Conservation (phyloP, 371 early-diverging fungal genomes). For the Mortierella sp. region DNA sequence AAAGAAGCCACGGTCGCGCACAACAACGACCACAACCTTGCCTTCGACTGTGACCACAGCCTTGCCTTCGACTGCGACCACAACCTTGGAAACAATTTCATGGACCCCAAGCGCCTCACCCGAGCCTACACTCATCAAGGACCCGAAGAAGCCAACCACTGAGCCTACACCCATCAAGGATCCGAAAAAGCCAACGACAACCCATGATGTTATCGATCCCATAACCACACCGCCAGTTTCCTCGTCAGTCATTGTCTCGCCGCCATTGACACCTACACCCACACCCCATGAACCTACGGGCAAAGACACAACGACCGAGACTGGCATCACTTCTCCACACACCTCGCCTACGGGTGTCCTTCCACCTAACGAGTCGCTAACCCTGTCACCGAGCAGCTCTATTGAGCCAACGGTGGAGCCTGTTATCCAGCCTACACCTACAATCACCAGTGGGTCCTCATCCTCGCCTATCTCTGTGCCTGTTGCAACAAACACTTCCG, state of each 20-base stretch:
- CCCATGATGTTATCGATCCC: not conserved
- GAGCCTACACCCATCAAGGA: not conserved
- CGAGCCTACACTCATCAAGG: not conserved
- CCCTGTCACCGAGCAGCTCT: too few relatives aligned
- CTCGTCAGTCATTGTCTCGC: not conserved
- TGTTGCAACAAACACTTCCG: too few relatives aligned
- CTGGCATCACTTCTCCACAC: too few relatives aligned
- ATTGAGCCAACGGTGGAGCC: not conserved
- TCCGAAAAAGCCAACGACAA: not conserved
- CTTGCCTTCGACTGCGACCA: not conserved
- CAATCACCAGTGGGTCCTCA: not conserved
- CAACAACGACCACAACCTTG: not conserved
- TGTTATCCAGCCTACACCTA: not conserved
- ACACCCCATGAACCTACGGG: too few relatives aligned
- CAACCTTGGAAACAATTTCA: not conserved
- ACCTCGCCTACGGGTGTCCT: too few relatives aligned
- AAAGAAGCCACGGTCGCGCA: slow-evolving; percentile 3
- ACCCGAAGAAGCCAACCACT: not conserved
- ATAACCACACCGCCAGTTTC: not conserved
- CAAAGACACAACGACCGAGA: too few relatives aligned
- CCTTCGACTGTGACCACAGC: slow-evolving; percentile 11
- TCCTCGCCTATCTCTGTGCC: not conserved
- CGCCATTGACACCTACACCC: not conserved
- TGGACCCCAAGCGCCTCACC: not conserved
- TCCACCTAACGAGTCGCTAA: too few relatives aligned